A percentile compares a stretch with the other conserved stretches of the same genome.
Evolutionary conservation across 2,329 filamentous ascomycete species (phyloP).

Genomic region (Aureobasidium melanogenum): DNA sequence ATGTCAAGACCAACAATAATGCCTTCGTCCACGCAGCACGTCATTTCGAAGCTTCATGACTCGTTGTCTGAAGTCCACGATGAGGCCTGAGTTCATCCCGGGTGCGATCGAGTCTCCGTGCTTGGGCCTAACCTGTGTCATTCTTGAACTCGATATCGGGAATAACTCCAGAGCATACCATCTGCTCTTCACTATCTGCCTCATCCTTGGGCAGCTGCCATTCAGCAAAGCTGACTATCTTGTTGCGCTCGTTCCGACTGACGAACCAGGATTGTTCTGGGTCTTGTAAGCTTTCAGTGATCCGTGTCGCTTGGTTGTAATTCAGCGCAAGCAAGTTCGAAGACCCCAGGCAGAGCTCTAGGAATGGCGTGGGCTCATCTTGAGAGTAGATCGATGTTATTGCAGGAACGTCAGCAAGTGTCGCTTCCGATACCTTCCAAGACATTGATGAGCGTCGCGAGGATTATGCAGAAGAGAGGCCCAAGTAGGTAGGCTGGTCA

Average conservation of each 20-base stretch:
- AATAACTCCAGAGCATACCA: neutral
- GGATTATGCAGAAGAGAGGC: neutral
- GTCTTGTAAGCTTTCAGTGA: neutral
- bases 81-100: conserved; percentile 7
- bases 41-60: conserved; percentile 1
- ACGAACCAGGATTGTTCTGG: neutral
- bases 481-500: neutral
- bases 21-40: neutral
- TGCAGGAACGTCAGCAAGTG: conserved; percentile 7
- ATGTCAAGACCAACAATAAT: neutral
- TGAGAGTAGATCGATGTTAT: neutral
- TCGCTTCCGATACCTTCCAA: conserved; percentile 5
- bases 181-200: conserved; percentile 2
- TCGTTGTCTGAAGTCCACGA: neutral
- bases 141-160: neutral
- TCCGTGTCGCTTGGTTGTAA: neutral
- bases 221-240: conserved; percentile 1
- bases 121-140: neutral
- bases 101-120: neutral
- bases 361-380: conserved; percentile 3
- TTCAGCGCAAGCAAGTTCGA: conserved; percentile 1
- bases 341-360: conserved; percentile 6
- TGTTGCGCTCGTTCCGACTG: conserved; percentile 7
- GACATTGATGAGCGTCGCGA: neutral
- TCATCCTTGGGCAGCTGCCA: conserved; percentile 8